phyloP scores from a whole-genome alignment of 2,329 filamentous ascomycete genomes.

The Zasmidium angulare region DNA sequence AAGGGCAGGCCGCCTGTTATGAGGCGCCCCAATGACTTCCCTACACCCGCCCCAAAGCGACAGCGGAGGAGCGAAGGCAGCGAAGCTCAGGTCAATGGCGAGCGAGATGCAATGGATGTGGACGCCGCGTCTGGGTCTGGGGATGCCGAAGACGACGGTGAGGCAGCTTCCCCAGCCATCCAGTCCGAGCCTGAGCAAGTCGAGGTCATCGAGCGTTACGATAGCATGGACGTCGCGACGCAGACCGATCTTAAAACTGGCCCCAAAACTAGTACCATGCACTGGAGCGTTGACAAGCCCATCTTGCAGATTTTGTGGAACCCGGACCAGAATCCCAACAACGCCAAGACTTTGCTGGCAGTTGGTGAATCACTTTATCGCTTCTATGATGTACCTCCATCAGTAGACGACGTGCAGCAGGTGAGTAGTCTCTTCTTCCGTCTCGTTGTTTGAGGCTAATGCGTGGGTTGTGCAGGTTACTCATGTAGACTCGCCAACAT shows the following conservation, averaged over 20 bases:
- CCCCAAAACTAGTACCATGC: conserved; percentile 35
- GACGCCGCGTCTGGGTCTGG: conserved; percentile 32
- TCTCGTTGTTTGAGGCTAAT: neutral
- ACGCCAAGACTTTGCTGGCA: conserved; percentile 30
- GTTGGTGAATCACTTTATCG: conserved; percentile 36
- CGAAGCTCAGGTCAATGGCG: conserved; percentile 42
- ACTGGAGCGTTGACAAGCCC: conserved; percentile 34
- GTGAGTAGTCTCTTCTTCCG: conserved; percentile 8
- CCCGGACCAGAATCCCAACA: conserved; percentile 21
- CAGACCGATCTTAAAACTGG: conserved; percentile 36
- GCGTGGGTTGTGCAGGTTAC: conserved; percentile 5
- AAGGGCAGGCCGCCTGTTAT: conserved; percentile 18
- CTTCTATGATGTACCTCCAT: conserved; percentile 33
- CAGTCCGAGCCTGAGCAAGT: conserved; percentile 27
- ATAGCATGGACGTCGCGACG: conserved; percentile 34
- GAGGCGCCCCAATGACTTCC: conserved; percentile 32
- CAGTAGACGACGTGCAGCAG: conserved; percentile 21
- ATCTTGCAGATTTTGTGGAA: conserved; percentile 34
- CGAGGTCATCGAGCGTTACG: conserved; percentile 31
- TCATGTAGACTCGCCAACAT: conserved; percentile 28
- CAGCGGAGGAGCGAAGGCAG: conserved; percentile 34
- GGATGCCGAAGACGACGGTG: conserved; percentile 28
- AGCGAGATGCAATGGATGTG: conserved; percentile 46
- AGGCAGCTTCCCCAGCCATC: conserved; percentile 27
- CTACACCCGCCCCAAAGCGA: conserved; percentile 33